Base-by-base conservation (phyloP, 2,329 filamentous ascomycete species). In the Penicillium nordicum region DNA sequence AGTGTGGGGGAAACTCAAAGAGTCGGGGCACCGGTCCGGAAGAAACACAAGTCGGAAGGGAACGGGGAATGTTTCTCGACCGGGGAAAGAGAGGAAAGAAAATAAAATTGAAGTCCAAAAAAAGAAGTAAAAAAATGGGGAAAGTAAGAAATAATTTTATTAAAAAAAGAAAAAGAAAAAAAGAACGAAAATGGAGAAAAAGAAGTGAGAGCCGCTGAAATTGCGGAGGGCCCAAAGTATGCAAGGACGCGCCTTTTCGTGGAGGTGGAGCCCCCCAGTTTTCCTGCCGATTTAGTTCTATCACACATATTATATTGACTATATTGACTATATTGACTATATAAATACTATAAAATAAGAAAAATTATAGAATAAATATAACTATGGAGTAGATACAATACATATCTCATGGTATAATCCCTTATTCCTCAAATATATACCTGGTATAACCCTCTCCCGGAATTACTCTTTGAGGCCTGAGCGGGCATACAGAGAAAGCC, bases 1-100 rank as follows among this genome's bases (percentile, higher is more conserved):
- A 71, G 70, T 72, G 70, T 72, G 70, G 69, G 69, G 69, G 67
- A 71, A 61, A 63, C 61, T 55, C 50, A 62, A 63, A 61, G 63
- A 64, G 40, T 68, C 65, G 69, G 69, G 66, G 69, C 61, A 63
- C 60, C 68, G 66, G 67, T 64, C 67, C 66, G 68, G 67, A 49
- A 69, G 54, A 53, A 59, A 59, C 46, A 50, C 29, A 41, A 52
- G 49, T 65, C 60, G 63, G 61, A 58, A 63, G 57, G 60, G 63
- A 64, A 66, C 61, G 59, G 60, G 55, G 60, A 53, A 56, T 51
- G 48, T 53, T 29, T 46, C 41, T 30, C 30, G 42, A 57, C 46
- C 54, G 57, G 57, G 55, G 44, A 50, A 40, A 42, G 52, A 43
- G 42, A 47, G 44, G 51, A 58, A 62, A 21, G 2, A 21, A 21